Base-by-base conservation (phyloP, 1,139 yeast species). In the Entelexis sorbosivorans region DNA sequence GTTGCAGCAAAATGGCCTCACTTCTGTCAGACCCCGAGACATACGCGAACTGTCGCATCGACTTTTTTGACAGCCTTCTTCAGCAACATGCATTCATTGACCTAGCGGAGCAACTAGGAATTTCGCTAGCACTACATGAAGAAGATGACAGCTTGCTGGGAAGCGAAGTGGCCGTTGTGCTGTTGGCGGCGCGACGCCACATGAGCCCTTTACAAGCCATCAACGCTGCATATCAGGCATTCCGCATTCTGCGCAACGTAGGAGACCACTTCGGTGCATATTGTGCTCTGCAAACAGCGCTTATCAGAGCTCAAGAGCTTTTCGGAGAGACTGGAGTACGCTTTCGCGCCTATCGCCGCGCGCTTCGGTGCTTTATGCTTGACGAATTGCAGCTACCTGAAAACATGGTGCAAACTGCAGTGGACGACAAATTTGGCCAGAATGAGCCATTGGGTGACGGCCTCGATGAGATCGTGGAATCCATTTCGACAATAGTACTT, bases 191-290 rank as follows among this genome's bases (percentile, higher is more conserved):
- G 3, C 36, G 14, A 2, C 9, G 20, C 11, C 20, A 24, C 10
- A 3, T 20, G 19, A 20, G 19, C 13, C 45, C 45, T 2, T 16
- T 42, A 5, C 16, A 19, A 5, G 36, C 29, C 11, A 31, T 42
- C 1, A 5, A 32, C 14, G 9, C 22, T 11, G 36, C 36, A 9
- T 32, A 42, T 14, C 29, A 19, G 6, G 45, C 36, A 3, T 42
- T 42, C 14, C 36, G 20, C 8, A 10, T 20, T 4, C 20, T 42
- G 36, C 45, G 45, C 9, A 14, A 20, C 2, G 14, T n/a, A 10
- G 45, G 45, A 6, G 32, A 24, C n/a, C 45, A 42, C 13, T 42
- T 42, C 14, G 45, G 32, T 19, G 45, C 45, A 19, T 42, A 20
- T 19, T 20, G 28, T 13, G 45, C 36, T 2, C 9, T 42, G 20